phyloP scores from a whole-genome alignment of 2,329 filamentous ascomycete genomes.

The Purpureocillium takamizusanense region DNA sequence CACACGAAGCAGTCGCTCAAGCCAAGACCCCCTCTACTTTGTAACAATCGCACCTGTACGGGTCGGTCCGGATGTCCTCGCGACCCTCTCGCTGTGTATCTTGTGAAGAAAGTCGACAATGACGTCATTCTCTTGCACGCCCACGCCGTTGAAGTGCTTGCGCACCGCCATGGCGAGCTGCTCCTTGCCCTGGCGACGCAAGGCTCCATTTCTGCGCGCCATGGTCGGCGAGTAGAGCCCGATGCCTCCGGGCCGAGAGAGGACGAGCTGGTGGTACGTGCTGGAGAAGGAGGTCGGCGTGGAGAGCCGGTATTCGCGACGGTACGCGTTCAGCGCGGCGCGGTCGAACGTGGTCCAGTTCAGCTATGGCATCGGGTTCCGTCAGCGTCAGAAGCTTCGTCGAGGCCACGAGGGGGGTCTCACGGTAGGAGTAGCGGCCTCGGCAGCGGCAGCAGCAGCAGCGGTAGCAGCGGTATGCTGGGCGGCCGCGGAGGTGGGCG shows the following conservation, averaged over 20 bases:
- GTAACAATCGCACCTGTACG: constrained; percentile 8
- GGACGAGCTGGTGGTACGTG: constrained; percentile 51
- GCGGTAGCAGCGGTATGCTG: constrained; percentile 16
- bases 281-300: constrained; percentile 62
- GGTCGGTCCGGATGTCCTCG: constrained; percentile 16
- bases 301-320: constrained; percentile 62
- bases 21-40: neutral
- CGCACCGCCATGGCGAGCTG: constrained; percentile 63
- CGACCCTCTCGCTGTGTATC: constrained; percentile 30
- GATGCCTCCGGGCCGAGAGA: constrained; percentile 53
- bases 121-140: constrained; percentile 73
- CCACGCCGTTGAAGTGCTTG: constrained; percentile 76
- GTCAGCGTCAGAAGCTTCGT: neutral
- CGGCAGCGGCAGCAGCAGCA: constrained; percentile 19
- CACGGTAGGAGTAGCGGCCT: constrained; percentile 24
- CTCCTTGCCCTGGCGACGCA: constrained; percentile 61
- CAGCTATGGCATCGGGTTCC: constrained; percentile 27
- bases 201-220: constrained; percentile 49
- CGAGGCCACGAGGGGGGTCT: too few relatives aligned
- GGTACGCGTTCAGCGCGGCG: constrained; percentile 63
- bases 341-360: constrained; percentile 62
- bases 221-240: constrained; percentile 69
- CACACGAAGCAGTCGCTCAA: too few relatives aligned
- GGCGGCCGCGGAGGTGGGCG: constrained; percentile 22
- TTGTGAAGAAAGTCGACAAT: constrained; percentile 73